phyloP scores from a whole-genome alignment of 768 basidiomycete genomes.

The Boletus subcaerulescens region DNA sequence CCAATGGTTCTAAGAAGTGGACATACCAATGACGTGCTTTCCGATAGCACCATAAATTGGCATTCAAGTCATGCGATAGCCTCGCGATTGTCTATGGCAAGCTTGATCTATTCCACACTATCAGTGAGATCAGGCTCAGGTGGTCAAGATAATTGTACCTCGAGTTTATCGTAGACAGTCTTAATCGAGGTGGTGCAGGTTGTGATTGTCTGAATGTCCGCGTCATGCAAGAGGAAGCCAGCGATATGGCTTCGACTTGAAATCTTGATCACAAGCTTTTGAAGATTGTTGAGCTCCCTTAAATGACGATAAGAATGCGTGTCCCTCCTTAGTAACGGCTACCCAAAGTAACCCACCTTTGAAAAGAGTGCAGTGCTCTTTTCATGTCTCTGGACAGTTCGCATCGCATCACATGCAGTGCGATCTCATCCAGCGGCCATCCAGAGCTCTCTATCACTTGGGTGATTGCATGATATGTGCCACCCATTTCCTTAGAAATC shows the following conservation, averaged over 20 bases:
- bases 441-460: conserved; percentile 14
- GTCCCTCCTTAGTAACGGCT: too few species aligned
- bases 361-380: conserved; percentile 1
- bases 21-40: neutral
- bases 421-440: conserved; percentile 15
- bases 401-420: neutral
- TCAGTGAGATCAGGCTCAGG: neutral
- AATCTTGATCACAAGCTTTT: conserved; percentile 5
- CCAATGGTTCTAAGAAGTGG: neutral
- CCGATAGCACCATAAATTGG: neutral
- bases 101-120: conserved; percentile 1
- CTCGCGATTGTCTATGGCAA: neutral
- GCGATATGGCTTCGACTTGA: neutral
- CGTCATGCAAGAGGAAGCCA: conserved; percentile 9
- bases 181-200: conserved; percentile 12
- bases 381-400: conserved; percentile 3
- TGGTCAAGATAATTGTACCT: neutral
- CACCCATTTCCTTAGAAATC: conserved; percentile 6
- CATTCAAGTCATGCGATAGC: neutral
- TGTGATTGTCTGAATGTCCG: conserved; percentile 6
- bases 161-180: conserved; percentile 4
- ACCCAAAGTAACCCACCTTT: neutral
- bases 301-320: neutral
- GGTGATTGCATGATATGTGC: conserved; percentile 10
- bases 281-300: conserved; percentile 11